Conservation (phyloP, 2,329 filamentous ascomycete species). For the Colletotrichum lentis region DNA sequence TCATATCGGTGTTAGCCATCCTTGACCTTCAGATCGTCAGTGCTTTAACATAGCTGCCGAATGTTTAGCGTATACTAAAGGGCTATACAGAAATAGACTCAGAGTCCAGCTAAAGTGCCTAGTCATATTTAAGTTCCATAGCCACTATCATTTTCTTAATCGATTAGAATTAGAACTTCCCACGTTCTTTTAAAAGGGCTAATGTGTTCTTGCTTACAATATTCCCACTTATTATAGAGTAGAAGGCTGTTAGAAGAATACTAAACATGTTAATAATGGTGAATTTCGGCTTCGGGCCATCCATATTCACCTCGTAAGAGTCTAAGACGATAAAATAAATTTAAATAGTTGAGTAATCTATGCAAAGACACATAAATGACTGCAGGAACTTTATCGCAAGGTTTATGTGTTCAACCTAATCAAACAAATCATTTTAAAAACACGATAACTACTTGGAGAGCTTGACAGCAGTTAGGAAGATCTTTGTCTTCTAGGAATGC, state of each 20-base stretch:
- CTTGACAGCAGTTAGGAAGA: no score
- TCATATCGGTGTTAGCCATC: slow-evolving; percentile 17
- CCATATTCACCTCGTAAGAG: slow-evolving; percentile 3
- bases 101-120: slow-evolving; percentile 24
- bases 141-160: slow-evolving; percentile 27
- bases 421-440: no score
- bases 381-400: slow-evolving; percentile 21
- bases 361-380: slow-evolving; percentile 27
- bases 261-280: slow-evolving; percentile 23
- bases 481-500: no score
- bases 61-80: slow-evolving; percentile 19
- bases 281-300: slow-evolving; percentile 21
- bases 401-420: slow-evolving; percentile 11
- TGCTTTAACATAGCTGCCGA: slow-evolving; percentile 15
- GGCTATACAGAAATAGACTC: slow-evolving; percentile 24
- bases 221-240: not conserved
- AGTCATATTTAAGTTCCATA: slow-evolving; percentile 7
- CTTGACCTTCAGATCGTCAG: slow-evolving; percentile 22
- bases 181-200: slow-evolving; percentile 7
- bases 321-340: slow-evolving; percentile 20
- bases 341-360: slow-evolving; percentile 15
- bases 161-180: slow-evolving; percentile 19
- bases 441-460: no score
- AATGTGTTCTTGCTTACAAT: slow-evolving; percentile 12
- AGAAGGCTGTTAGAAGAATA: slow-evolving; percentile 10